phyloP scores from a whole-genome alignment of 768 basidiomycete species.

The Clavaria fumosa region DNA sequence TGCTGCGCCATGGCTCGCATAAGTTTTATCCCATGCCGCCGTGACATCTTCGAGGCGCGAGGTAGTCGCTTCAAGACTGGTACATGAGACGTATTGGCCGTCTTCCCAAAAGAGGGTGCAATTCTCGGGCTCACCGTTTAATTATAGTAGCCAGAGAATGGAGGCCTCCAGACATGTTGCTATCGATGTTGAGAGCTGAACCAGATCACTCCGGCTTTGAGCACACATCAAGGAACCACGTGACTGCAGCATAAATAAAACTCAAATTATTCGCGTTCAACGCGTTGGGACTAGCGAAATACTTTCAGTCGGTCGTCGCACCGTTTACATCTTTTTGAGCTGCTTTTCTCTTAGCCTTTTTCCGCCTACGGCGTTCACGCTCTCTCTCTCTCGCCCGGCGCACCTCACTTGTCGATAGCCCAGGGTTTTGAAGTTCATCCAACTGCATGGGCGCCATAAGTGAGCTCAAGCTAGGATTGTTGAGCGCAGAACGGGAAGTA shows the following conservation, averaged over 20 bases:
- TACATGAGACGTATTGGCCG: conserved; percentile 14
- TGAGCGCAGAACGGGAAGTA: conserved; percentile 23
- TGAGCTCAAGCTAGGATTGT: conserved; percentile 7
- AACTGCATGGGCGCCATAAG: conserved; percentile 31
- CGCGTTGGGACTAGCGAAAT: too few species aligned
- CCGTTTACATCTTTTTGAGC: conserved; percentile 12
- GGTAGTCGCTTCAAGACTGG: conserved; percentile 82
- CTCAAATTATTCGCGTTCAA: too few species aligned
- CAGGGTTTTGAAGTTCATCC: conserved; percentile 59
- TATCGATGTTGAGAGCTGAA: too few species aligned
- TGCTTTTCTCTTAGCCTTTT: conserved; percentile 65
- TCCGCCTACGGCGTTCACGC: conserved; percentile 55
- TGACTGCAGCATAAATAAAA: too few species aligned
- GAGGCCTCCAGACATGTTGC: conserved; percentile 34
- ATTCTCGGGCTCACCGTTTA: conserved; percentile 41
- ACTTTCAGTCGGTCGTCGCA: too few species aligned
- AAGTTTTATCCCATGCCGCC: conserved; percentile 14
- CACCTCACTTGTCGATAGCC: conserved; percentile 56
- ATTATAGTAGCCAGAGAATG: conserved; percentile 71
- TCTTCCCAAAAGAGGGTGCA: conserved; percentile 5
- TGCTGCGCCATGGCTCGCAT: too few species aligned
- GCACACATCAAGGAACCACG: too few species aligned
- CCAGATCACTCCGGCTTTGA: too few species aligned
- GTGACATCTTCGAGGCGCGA: conserved; percentile 88
- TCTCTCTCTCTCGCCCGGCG: conserved; percentile 59